phyloP scores from a whole-genome alignment of 164 flowering plant genomes.

The Dillenia suffruticosa region DNA sequence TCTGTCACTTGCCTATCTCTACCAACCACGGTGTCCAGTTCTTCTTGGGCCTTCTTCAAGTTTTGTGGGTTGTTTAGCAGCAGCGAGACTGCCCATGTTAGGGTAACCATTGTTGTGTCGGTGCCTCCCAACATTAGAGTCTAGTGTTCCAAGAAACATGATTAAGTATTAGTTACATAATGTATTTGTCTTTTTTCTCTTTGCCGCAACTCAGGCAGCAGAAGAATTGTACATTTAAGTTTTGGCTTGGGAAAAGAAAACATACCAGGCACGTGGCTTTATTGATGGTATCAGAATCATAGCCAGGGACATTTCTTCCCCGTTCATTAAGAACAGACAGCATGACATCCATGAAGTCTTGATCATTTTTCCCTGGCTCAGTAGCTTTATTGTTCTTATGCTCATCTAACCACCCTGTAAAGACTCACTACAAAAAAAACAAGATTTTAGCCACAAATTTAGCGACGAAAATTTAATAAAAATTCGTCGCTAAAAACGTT shows the following conservation, averaged over 20 bases:
- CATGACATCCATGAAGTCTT: constrained; percentile 15
- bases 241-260: neutral
- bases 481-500: too few relatives aligned
- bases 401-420: constrained; percentile 23
- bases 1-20: constrained; percentile 6
- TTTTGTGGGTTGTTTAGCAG: constrained; percentile 4
- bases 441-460: too few relatives aligned
- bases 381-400: constrained; percentile 12
- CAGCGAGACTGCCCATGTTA: constrained; percentile 10
- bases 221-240: too few relatives aligned
- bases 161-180: too few relatives aligned
- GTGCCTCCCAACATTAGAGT: neutral
- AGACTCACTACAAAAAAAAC: too few relatives aligned
- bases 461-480: too few relatives aligned
- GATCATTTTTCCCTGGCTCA: neutral
- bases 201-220: too few relatives aligned
- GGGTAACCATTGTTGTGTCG: neutral
- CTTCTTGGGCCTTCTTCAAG: constrained; percentile 5
- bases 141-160: neutral
- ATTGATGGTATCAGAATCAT: constrained; percentile 4
- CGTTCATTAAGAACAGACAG: neutral
- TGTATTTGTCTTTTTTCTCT: too few relatives aligned
- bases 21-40: constrained; percentile 11
- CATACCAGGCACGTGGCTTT: constrained; percentile 9
- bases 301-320: too few relatives aligned